Percentiles rank a stretch among this genome's conserved stretches.
Conservation (phyloP, 2,329 filamentous ascomycete genomes). For the Hansfordia pulvinata region DNA sequence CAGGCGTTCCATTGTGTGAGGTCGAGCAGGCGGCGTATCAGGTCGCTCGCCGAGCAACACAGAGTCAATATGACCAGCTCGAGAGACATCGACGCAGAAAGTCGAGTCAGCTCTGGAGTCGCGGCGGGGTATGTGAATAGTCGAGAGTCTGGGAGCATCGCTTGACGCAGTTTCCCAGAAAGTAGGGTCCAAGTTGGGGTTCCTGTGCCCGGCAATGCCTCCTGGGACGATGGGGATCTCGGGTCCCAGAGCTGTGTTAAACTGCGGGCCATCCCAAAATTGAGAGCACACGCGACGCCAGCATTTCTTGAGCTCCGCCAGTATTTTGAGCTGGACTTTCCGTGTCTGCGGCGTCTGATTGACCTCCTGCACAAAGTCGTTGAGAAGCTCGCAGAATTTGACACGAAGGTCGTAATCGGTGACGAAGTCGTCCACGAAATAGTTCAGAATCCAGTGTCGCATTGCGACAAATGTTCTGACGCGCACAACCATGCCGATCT, state of each 20-base stretch:
- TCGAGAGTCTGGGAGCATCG: too few species aligned
- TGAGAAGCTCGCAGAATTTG: conserved; percentile 71
- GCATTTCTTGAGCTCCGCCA: conserved; percentile 90
- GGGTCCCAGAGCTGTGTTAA: conserved; percentile 43
- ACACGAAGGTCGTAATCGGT: conserved; percentile 58
- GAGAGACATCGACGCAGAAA: conserved; percentile 32
- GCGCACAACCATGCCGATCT: conserved; percentile 83
- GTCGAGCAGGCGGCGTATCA: conserved; percentile 31
- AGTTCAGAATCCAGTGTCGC: conserved; percentile 95
- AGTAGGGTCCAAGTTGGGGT: conserved; percentile 38
- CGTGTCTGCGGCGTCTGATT: conserved; percentile 26
- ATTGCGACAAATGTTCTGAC: conserved; percentile 92
- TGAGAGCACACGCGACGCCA: conserved; percentile 84
- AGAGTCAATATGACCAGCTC: conserved; percentile 33
- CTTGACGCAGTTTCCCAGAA: too few species aligned
- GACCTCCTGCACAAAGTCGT: conserved; percentile 48
- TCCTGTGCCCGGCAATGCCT: conserved; percentile 50
- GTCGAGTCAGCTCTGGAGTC: conserved; percentile 27
- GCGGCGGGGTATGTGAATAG: conserved; percentile 24
- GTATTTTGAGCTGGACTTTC: conserved; percentile 62
- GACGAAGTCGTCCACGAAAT: conserved; percentile 91
- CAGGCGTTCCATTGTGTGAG: conserved; percentile 15
- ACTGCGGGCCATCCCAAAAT: conserved; percentile 72
- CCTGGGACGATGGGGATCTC: conserved; percentile 63
- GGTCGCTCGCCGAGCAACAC: conserved; percentile 25